Conservation (phyloP, 345 rosid genomes). For the Rhodomyrtus tomentosa region DNA sequence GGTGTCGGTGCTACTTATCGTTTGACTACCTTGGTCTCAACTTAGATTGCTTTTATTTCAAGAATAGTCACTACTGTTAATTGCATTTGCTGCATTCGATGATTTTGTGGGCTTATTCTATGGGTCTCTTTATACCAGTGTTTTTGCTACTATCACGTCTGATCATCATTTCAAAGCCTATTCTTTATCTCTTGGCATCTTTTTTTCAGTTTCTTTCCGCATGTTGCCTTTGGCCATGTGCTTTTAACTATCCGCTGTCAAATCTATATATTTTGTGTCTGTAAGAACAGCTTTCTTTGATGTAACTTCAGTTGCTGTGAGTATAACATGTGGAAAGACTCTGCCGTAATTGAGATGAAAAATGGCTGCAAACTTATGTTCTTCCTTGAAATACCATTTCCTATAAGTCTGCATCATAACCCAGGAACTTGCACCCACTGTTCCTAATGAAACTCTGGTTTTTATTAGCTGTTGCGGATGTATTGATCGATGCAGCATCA, state of each 20-base stretch:
- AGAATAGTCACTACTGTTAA: background rate
- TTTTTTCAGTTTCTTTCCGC: background rate
- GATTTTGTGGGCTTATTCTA: background rate
- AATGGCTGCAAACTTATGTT: background rate
- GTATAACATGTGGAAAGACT: background rate
- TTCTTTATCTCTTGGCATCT: background rate
- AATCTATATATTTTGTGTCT: background rate
- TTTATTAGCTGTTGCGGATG: slow-evolving; percentile 91
- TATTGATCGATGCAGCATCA: slow-evolving; percentile 79
- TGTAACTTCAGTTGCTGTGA: background rate
- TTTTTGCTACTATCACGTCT: background rate
- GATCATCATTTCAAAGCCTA: background rate
- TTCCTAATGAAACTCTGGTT: slow-evolving; percentile 23
- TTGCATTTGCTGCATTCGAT: background rate
- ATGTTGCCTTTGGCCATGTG: background rate
- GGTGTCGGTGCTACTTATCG: too few relatives aligned
- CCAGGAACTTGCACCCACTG: background rate
- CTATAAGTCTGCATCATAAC: background rate
- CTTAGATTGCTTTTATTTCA: background rate
- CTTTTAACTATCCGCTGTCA: background rate
- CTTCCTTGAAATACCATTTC: background rate
- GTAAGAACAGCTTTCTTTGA: background rate
- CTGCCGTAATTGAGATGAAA: background rate
- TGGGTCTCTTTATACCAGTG: background rate
- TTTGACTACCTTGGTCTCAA: background rate